Base-by-base conservation (phyloP, 139 green algal species). In the Limnomonas spitsbergensis region DNA sequence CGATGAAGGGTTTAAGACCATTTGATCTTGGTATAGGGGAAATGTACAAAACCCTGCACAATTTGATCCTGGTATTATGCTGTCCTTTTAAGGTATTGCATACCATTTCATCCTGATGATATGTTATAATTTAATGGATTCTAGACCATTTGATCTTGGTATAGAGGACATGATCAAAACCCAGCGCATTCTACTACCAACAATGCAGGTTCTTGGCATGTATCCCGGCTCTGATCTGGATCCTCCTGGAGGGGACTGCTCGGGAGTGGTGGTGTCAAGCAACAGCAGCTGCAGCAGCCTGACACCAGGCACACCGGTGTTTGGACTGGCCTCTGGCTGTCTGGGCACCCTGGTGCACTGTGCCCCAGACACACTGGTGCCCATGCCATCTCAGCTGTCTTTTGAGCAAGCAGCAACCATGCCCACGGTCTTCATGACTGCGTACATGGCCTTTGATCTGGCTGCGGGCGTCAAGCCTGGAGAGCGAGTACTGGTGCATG, bases 401-500 rank as follows among this genome's bases (percentile, higher is more conserved):
- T 93, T 92, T 83, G 91, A 93, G 76, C 81, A 84, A 52, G 92
- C 91, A 3, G 83, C 92, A 42, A 91, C 85, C 68, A 92, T 89
- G 38, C 92, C 92, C 47, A 97, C 92, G 0, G 92, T 94, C 37
- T 95, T 93, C 84, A 89, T 94, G 52, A 97, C 92, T 2, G 89
- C 88, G 0, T 86, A 95, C 40, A 53, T 88, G 69, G 86, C 86
- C 6, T 82, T 95, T 67, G 29, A 71, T 29, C 53, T 83, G 37
- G 83, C 84, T 2, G 69, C 81, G 7, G 78, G 20, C 0, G 37
- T 82, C n/a, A 29, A 29, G 3, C 47, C 66, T n/a, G 81, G 83
- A 0, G 80, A 93, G 27, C 38, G 71, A 0, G 88, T 93, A 67
- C 80, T 96, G 66, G 76, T 96, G 80, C 92, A 93, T 66, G 89